A percentile compares a stretch with the other conserved stretches of the same genome.
Evolutionary conservation across 805 yeast species (phyloP).

Genomic region (Schwanniomyces sp.): DNA sequence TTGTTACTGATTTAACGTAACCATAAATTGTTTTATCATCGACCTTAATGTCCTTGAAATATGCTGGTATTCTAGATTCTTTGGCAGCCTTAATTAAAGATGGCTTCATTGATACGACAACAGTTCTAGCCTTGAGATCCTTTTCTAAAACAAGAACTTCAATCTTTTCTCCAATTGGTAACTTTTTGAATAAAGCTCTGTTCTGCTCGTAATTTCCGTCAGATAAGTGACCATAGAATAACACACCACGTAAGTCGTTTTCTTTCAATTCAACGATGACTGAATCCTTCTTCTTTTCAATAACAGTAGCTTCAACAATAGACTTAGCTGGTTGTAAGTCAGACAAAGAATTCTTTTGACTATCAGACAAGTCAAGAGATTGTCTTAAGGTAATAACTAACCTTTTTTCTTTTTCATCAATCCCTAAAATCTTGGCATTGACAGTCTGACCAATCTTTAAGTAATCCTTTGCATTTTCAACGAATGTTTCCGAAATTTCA

Average conservation of each 20-base stretch:
- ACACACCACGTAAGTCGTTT: slow-evolving; percentile 61
- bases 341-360: slow-evolving; percentile 47
- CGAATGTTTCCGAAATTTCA: slow-evolving; percentile 89
- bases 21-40: slow-evolving; percentile 57
- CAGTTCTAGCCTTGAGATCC: slow-evolving; percentile 58
- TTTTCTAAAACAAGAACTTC: slow-evolving; percentile 69
- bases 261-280: slow-evolving; percentile 61
- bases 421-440: slow-evolving; percentile 58
- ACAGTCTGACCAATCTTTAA: slow-evolving; percentile 85
- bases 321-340: slow-evolving; percentile 61
- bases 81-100: slow-evolving; percentile 68
- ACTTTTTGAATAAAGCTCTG: slow-evolving; percentile 61
- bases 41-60: slow-evolving; percentile 55
- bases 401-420: slow-evolving; percentile 52
- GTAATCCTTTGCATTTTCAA: slow-evolving; percentile 72
- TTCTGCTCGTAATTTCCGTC: slow-evolving; percentile 76
- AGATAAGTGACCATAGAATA: slow-evolving; percentile 71
- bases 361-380: slow-evolving; percentile 49
- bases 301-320: slow-evolving; percentile 56
- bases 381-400: slow-evolving; percentile 75
- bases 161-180: slow-evolving; percentile 59
- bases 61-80: slow-evolving; percentile 51
- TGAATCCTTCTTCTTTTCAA: slow-evolving; percentile 75
- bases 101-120: slow-evolving; percentile 62
- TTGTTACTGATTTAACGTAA: slow-evolving; percentile 74